A percentile compares a stretch with the other conserved stretches of the same genome.
phyloP scores from a whole-genome alignment of 768 basidiomycete species.

The Multifurca ochricompacta region DNA sequence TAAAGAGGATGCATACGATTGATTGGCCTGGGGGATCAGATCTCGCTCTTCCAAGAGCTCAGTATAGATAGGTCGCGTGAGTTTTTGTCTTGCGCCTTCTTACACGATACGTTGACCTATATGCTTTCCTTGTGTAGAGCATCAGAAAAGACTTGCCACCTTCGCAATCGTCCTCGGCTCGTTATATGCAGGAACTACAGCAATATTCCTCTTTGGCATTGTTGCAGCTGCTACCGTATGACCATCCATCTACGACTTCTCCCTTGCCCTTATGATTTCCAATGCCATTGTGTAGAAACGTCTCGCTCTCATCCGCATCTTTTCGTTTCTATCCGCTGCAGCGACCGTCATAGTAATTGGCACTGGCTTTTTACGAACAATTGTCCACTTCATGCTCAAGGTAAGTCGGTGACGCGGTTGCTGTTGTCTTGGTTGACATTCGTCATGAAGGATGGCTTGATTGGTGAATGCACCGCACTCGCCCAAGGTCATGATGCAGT shows the following conservation, averaged over 20 bases:
- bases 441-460: constrained; percentile 42
- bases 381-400: constrained; percentile 66
- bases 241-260: constrained; percentile 11
- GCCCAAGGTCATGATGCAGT: constrained; percentile 30
- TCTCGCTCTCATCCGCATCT: constrained; percentile 43
- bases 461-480: constrained; percentile 44
- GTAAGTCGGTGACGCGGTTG: constrained; percentile 27
- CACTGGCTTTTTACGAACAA: constrained; percentile 44
- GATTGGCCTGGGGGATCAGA: constrained; percentile 30
- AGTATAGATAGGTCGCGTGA: constrained; percentile 40
- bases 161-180: constrained; percentile 55
- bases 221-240: constrained; percentile 44
- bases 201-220: constrained; percentile 51
- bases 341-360: constrained; percentile 44
- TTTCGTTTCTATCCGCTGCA: constrained; percentile 43
- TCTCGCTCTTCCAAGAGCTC: constrained; percentile 54
- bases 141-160: constrained; percentile 38
- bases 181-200: constrained; percentile 43
- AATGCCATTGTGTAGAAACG: constrained; percentile 40
- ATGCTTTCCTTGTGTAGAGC: constrained; percentile 29
- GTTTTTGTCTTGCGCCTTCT: constrained; percentile 22
- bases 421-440: neutral
- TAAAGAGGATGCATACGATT: neutral
- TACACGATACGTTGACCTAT: neutral
- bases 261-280: neutral